These are phyloP conservation scores for Mycena haematopus DNA, from an alignment of 768 basidiomycete genomes.

Conservation along the genomic window DNA sequence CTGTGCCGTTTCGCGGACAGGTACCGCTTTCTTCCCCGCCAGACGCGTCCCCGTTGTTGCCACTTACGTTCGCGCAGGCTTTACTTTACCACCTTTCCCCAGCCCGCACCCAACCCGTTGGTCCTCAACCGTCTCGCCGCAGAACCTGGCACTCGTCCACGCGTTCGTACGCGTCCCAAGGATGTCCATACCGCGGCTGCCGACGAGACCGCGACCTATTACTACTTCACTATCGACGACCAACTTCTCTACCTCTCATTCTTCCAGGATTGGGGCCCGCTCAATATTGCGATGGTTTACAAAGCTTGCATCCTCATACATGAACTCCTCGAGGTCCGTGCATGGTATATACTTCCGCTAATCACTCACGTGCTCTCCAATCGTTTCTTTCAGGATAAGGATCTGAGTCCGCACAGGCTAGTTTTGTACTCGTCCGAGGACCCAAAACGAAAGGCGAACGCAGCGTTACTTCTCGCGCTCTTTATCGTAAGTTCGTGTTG, in stretches of 20 bases:
- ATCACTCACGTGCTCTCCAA: conserved; percentile 46
- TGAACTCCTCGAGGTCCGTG: conserved; percentile 77
- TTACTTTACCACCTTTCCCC: conserved; percentile 89
- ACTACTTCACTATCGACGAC: conserved; percentile 94
- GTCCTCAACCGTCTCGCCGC: conserved; percentile 64
- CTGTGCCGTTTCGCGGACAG: conserved; percentile 82
- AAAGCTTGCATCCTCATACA: conserved; percentile 92
- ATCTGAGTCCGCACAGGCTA: conserved; percentile 72
- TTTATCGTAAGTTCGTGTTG: conserved; percentile 72
- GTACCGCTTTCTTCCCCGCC: conserved; percentile 40
- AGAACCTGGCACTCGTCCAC: conserved; percentile 61
- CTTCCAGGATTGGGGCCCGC: conserved; percentile 94
- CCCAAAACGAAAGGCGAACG: conserved; percentile 89
- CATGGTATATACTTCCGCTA: conserved; percentile 38
- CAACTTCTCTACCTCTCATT: conserved; percentile 91
- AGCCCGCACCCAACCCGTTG: conserved; percentile 72
- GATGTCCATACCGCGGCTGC: conserved; percentile 69
- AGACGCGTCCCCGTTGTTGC: conserved; percentile 27
- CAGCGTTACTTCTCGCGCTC: conserved; percentile 91
- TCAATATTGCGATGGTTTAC: conserved; percentile 93
- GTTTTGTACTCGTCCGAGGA: conserved; percentile 90
- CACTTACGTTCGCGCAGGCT: conserved; percentile 54
- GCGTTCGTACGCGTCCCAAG: conserved; percentile 64
- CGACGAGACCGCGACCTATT: conserved; percentile 79
- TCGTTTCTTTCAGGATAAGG: conserved; percentile 66